Conservation (phyloP, 2,329 filamentous ascomycete species). For the Curvularia spicifera region DNA sequence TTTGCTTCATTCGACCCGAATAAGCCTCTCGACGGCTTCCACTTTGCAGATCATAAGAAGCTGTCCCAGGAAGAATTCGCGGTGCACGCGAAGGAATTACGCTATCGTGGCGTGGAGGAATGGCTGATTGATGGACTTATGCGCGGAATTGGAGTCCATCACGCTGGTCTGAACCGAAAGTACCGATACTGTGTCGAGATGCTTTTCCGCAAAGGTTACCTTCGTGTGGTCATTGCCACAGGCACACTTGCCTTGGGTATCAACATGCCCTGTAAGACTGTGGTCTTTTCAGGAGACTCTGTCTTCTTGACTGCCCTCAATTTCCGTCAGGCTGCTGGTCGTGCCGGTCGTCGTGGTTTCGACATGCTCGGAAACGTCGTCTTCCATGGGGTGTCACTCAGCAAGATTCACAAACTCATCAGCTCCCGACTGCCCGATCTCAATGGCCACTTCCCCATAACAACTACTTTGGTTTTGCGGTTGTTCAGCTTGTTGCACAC, state of each 20-base stretch:
- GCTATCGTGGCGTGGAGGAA: conserved; percentile 57
- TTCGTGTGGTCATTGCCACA: conserved; percentile 75
- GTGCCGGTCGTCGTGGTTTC: conserved; percentile 80
- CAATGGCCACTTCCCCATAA: conserved; percentile 79
- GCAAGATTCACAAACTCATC: conserved; percentile 71
- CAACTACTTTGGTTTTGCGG: conserved; percentile 73
- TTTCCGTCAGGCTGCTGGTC: conserved; percentile 77
- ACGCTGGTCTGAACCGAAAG: conserved; percentile 78
- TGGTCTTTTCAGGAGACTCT: conserved; percentile 77
- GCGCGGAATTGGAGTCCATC: conserved; percentile 77
- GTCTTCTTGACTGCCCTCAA: conserved; percentile 76
- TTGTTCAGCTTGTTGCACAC: conserved; percentile 71
- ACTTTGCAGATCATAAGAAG: conserved; percentile 69
- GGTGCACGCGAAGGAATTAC: conserved; percentile 59
- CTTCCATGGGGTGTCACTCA: conserved; percentile 69
- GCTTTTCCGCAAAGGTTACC: conserved; percentile 73
- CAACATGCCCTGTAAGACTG: conserved; percentile 76
- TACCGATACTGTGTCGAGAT: conserved; percentile 78
- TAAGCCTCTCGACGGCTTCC: conserved; percentile 67
- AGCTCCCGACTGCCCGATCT: conserved; percentile 76
- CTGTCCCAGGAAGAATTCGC: conserved; percentile 65
- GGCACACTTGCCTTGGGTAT: conserved; percentile 79
- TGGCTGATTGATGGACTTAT: conserved; percentile 66
- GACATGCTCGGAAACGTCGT: conserved; percentile 82
- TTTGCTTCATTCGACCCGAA: conserved; percentile 72